Base-by-base conservation (phyloP, 768 basidiomycete species). In the Boletus pseudo-olivaceus region DNA sequence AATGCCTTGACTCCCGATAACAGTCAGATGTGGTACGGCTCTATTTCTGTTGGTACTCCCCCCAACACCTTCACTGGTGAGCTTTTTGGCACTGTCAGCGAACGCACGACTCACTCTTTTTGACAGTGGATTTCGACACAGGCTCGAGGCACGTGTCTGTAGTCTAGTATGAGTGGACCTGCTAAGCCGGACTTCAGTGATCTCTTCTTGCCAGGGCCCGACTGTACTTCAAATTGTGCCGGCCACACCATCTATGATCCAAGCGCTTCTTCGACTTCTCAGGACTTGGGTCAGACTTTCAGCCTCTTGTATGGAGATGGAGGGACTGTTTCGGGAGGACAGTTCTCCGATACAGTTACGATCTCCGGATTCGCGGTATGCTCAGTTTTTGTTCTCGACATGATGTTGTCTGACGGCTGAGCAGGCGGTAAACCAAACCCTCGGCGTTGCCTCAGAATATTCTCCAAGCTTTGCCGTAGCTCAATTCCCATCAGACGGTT, bases 191-290 rank as follows among this genome's bases (percentile, higher is more conserved):
- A n/a, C 12, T 40, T 12, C 40, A 66, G 68, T 20, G 70, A 71
- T 42, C 49, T 71, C 4, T 66, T 67, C 53, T 35, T 72, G 32
- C 70, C 72, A 7, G 63, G 61, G 1, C 30, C 58, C 5, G 5
- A 45, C 4, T 72, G 71, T 56, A 32, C 3, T 19, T 58, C 51
- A 19, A 56, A 5, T 29, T 76, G 76, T 56, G 5, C 17, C 0
- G 62, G 54, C 2, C 73, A 76, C 56, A 56, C 44, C 29, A 56
- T 63, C 42, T 78, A 74, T 58, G 50, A 72, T 54, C 63, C 75
- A 1, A 7, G 15, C 1, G 2, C 9, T 12, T 66, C 64, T 30
- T 48, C 51, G 6, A 57, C 57, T 15, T 14, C 62, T 3, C 19
- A 40, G 1, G 46, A 56, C 17, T 19, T 56, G 52, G 7, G 12